Conservation (phyloP, 1,139 yeast genomes). For the Eremothecium sinecaudum region DNA sequence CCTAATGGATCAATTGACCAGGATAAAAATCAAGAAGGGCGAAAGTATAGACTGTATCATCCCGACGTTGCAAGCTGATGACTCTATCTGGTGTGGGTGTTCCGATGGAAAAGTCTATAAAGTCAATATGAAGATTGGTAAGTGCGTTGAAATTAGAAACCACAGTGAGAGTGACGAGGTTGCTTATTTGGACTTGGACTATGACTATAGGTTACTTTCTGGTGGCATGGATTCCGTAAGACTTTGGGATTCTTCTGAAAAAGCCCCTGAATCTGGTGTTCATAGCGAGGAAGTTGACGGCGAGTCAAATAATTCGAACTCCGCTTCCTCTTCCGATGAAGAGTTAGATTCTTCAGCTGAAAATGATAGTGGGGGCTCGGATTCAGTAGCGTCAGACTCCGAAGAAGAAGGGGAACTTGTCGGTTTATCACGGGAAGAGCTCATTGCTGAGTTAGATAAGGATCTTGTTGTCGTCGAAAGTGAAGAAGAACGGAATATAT, state of each 20-base stretch:
- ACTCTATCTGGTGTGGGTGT: constrained; percentile 73
- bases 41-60: constrained; percentile 74
- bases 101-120: constrained; percentile 72
- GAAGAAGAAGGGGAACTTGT: constrained; percentile 11
- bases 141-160: constrained; percentile 53
- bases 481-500: constrained; percentile 17
- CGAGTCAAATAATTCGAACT: not conserved
- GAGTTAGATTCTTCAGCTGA: constrained; percentile 7
- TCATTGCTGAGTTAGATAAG: constrained; percentile 26
- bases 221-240: constrained; percentile 76
- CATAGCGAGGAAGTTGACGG: not conserved
- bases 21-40: constrained; percentile 59
- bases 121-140: constrained; percentile 56
- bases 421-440: constrained; percentile 26
- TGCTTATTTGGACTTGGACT: constrained; percentile 65
- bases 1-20: constrained; percentile 69
- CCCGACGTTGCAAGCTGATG: constrained; percentile 65
- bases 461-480: constrained; percentile 16
- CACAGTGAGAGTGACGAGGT: constrained; percentile 63
- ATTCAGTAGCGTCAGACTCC: constrained; percentile 15
- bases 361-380: constrained; percentile 11
- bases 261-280: not conserved
- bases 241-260: constrained; percentile 46
- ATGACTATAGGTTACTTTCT: constrained; percentile 64
- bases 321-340: constrained; percentile 5